These are phyloP conservation scores for Wickerhamiella azyma DNA, from an alignment of 805 yeast genomes.

Conservation along the genomic window DNA sequence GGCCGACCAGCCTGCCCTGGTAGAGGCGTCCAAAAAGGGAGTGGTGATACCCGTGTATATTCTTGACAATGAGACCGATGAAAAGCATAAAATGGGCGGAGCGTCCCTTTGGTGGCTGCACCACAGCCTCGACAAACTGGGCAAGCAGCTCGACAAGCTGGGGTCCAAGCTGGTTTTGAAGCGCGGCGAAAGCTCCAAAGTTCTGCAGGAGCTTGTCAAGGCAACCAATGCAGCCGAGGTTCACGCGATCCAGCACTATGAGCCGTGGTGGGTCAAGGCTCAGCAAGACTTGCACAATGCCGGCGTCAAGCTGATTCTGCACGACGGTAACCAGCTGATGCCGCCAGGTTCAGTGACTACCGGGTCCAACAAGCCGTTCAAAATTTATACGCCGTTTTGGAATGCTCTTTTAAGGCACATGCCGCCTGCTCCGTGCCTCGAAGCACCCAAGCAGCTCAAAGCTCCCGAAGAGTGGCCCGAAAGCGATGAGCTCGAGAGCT, in stretches of 20 bases:
- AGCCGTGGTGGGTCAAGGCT: slow-evolving; percentile 4
- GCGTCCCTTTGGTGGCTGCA: slow-evolving; percentile 6
- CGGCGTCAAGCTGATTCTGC: not conserved
- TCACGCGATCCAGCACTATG: slow-evolving; percentile 5
- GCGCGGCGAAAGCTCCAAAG: not conserved
- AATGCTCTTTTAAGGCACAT: slow-evolving; percentile 1
- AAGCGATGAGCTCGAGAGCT: not conserved
- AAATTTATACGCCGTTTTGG: slow-evolving; percentile 6
- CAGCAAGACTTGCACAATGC: not conserved
- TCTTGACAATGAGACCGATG: slow-evolving; percentile 1
- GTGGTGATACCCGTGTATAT: slow-evolving; percentile 2
- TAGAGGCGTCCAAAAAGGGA: not conserved
- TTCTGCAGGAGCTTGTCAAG: not conserved
- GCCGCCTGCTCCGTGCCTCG: slow-evolving; percentile 2
- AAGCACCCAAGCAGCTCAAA: not conserved
- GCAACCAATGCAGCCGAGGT: not conserved
- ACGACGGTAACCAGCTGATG: slow-evolving; percentile 4
- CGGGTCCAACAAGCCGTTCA: not conserved
- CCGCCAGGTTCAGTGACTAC: slow-evolving; percentile 4
- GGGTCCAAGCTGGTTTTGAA: not conserved
- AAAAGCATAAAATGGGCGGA: not conserved
- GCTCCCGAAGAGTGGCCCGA: slow-evolving; percentile 1
- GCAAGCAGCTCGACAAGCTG: not conserved
- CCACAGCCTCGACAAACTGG: not conserved
- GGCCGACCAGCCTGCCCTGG: slow-evolving; percentile 1